phyloP scores from a whole-genome alignment of 495 filamentous ascomycete genomes.

The Xylaria cubensis region DNA sequence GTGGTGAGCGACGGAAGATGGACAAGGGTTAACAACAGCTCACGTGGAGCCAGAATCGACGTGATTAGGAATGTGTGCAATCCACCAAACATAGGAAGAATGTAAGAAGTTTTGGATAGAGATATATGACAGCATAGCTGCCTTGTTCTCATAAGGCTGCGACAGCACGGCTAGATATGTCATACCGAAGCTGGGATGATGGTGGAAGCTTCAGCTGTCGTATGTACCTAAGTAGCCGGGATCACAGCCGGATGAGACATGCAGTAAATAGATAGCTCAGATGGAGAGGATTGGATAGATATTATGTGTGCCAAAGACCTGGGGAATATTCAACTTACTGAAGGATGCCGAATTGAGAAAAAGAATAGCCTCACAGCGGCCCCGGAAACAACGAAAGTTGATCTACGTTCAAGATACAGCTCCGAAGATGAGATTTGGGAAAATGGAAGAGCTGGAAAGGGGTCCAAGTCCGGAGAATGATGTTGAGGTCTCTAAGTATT shows the following conservation, averaged over 20 bases:
- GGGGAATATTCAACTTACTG: conserved; percentile 6
- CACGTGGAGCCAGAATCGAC: not conserved
- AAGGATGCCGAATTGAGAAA: not conserved
- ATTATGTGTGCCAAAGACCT: not conserved
- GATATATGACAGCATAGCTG: not conserved
- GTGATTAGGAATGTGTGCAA: not conserved
- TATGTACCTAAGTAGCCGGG: conserved; percentile 5
- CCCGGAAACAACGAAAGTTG: not conserved
- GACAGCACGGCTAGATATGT: not conserved
- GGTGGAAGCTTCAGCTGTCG: not conserved
- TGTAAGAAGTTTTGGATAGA: not conserved
- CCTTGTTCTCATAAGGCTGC: not conserved
- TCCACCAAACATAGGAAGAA: not conserved
- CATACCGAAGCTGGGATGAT: not conserved
- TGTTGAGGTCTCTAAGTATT: conserved; percentile 30
- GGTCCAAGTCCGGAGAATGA: conserved; percentile 16
- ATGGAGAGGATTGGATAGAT: not conserved
- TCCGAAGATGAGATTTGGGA: not conserved
- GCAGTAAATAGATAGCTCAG: not conserved
- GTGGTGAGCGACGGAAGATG: not conserved
- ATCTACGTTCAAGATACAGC: not conserved
- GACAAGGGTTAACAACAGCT: not conserved
- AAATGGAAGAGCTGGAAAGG: conserved; percentile 20
- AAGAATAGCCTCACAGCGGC: not conserved
- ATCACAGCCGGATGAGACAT: not conserved